phyloP scores from a whole-genome alignment of 352 stramenopile genomes.

The Phytophthora syringae region DNA sequence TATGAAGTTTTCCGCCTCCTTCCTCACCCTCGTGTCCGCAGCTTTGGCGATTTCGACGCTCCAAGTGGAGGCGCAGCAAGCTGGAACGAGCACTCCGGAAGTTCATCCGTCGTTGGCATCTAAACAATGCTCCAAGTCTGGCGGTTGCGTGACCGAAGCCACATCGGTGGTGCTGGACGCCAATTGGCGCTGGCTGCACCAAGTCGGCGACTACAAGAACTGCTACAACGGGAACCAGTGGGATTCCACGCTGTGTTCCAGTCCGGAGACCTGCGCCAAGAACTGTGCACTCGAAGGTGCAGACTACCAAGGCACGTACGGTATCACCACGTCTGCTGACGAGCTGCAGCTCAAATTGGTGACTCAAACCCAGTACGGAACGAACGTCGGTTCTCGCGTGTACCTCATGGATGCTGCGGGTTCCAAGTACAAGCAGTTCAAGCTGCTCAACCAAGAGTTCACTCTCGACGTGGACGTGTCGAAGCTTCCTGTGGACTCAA shows the following conservation, averaged over 20 bases:
- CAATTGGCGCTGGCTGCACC: slow-evolving; percentile 79
- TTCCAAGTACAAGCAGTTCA: slow-evolving; percentile 65
- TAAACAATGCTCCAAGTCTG: slow-evolving; percentile 46
- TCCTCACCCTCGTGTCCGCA: slow-evolving; percentile 20
- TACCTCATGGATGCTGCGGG: slow-evolving; percentile 54
- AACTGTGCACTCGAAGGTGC: slow-evolving; percentile 73
- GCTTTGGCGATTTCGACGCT: slow-evolving; percentile 20
- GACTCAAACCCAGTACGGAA: slow-evolving; percentile 57
- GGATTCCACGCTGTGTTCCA: slow-evolving; percentile 59
- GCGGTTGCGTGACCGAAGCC: slow-evolving; percentile 46
- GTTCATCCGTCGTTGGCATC: slow-evolving; percentile 58
- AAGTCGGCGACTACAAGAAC: slow-evolving; percentile 68
- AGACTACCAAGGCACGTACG: slow-evolving; percentile 71
- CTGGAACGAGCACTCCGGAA: slow-evolving; percentile 52
- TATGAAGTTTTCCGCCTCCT: slow-evolving; percentile 29
- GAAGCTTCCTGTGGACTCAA: slow-evolving; percentile 73
- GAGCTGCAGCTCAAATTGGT: slow-evolving; percentile 64
- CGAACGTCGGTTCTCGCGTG: slow-evolving; percentile 70
- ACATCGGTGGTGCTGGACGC: slow-evolving; percentile 75
- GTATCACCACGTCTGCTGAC: slow-evolving; percentile 54
- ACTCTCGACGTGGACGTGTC: slow-evolving; percentile 74
- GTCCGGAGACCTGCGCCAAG: slow-evolving; percentile 49
- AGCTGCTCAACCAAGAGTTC: slow-evolving; percentile 80
- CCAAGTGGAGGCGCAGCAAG: slow-evolving; percentile 44
- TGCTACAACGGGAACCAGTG: slow-evolving; percentile 72